Percentiles rank a stretch among this genome's conserved stretches.
phyloP scores from a whole-genome alignment of 768 basidiomycete species.

The Ephemerocybe angulata region DNA sequence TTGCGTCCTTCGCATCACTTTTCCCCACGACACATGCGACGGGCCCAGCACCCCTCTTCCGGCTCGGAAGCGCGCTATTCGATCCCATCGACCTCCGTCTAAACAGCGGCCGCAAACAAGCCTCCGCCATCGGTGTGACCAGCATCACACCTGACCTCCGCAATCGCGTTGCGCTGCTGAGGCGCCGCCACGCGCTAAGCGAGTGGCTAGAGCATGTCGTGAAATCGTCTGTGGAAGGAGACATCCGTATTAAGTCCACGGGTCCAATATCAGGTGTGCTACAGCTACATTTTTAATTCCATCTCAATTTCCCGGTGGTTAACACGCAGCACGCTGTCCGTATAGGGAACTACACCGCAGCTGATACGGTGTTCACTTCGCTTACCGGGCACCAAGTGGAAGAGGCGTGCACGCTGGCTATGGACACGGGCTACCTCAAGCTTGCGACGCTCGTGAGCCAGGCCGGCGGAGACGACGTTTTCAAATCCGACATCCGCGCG shows the following conservation, averaged over 20 bases:
- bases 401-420: slow-evolving; percentile 70
- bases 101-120: slow-evolving; percentile 26
- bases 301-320: slow-evolving; percentile 1
- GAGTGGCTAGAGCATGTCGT: slow-evolving; percentile 81
- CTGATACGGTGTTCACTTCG: slow-evolving; percentile 64
- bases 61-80: slow-evolving; percentile 86
- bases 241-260: slow-evolving; percentile 41
- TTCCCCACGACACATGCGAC: slow-evolving; percentile 70
- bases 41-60: slow-evolving; percentile 77
- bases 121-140: slow-evolving; percentile 12
- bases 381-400: slow-evolving; percentile 89
- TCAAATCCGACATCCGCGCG: slow-evolving; percentile 64
- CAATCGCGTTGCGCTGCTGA: slow-evolving; percentile 56
- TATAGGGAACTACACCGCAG: slow-evolving; percentile 35
- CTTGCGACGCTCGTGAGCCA: slow-evolving; percentile 89
- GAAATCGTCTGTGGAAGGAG: slow-evolving; percentile 64
- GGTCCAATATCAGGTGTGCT: slow-evolving; percentile 23
- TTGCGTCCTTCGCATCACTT: slow-evolving; percentile 70
- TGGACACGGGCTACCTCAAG: slow-evolving; percentile 74
- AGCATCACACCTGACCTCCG: slow-evolving; percentile 58
- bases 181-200: slow-evolving; percentile 76
- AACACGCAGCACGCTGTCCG: neutral
- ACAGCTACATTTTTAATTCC: neutral
- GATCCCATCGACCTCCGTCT: slow-evolving; percentile 75
- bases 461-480: slow-evolving; percentile 72